Evolutionary conservation across 495 filamentous ascomycete species (phyloP).

Genomic region (Peziza echinospora): DNA sequence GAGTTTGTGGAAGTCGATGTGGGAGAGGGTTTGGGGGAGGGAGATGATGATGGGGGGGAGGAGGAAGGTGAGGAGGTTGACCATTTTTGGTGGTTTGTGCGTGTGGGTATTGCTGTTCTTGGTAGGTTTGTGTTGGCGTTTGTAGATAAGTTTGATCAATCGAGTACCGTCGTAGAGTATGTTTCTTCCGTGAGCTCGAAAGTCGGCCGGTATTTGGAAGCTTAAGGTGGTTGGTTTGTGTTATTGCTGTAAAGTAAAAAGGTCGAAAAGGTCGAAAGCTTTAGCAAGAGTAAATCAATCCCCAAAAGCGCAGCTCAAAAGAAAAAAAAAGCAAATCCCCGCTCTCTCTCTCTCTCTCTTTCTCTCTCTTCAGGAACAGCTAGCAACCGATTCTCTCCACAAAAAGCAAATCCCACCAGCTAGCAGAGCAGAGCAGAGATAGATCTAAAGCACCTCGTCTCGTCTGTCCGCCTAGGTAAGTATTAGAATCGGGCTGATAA

Average conservation of each 20-base stretch:
- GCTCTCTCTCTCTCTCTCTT: too few species aligned
- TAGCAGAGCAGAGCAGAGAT: too few species aligned
- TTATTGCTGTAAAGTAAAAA: not conserved
- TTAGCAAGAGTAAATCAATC: not conserved
- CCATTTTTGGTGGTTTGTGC: conserved; percentile 2
- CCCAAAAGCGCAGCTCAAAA: too few species aligned
- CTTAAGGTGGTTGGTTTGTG: conserved; percentile 8
- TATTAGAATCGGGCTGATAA: too few species aligned
- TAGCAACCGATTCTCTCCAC: too few species aligned
- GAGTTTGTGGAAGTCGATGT: not conserved
- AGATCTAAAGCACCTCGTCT: too few species aligned
- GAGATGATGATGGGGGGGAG: not conserved
- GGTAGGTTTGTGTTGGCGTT: conserved; percentile 8
- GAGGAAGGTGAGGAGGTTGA: not conserved
- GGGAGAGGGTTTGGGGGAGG: conserved; percentile 1
- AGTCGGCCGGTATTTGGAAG: conserved; percentile 5
- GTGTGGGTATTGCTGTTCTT: conserved; percentile 2
- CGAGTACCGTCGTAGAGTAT: too few species aligned
- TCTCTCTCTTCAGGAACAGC: too few species aligned
- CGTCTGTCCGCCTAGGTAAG: too few species aligned
- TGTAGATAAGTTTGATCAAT: conserved; percentile 10
- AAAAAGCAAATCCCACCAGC: too few species aligned
- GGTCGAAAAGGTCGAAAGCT: not conserved
- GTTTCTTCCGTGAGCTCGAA: too few species aligned
- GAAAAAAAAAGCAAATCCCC: too few species aligned